Base-by-base conservation (phyloP, 1,284 basidiomycete species). In the Boletus austroedulis region DNA sequence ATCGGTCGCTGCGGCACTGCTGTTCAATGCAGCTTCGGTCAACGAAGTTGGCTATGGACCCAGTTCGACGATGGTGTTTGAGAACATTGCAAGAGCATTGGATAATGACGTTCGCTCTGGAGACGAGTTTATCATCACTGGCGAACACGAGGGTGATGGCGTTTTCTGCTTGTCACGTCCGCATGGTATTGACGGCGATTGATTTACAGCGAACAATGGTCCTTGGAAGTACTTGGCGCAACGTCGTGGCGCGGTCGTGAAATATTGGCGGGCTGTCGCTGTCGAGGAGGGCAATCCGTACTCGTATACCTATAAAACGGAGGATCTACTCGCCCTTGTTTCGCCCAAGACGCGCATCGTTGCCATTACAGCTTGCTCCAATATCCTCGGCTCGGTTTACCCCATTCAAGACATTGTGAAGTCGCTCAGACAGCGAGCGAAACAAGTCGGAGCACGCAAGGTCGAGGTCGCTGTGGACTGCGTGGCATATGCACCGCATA, bases 401-500 rank as follows among this genome's bases (percentile, higher is more conserved):
- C 84, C 86, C 0, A 81, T 92, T 19, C 80, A 83, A 56, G 80
- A 81, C 14, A 73, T 85, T 23, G 77, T 83, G 7, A 70, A 72
- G n/a, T 80, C 82, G 7, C 75, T 84, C 14, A 72, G 87, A 14
- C 75, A 74, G 11, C 73, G 77, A 17, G 86, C 85, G 1, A 74
- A 73, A 38, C 76, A 78, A 29, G 73, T 80, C 38, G 84, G 86
- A n/a, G 79, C 79, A n/a, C 67, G 69, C 51, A 86, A 87, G 70
- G 69, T 90, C 46, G 81, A 89, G 70, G 75, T 89, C 44, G 81
- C 79, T 1, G 78, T 92, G 2, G 90, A 92, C 65, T 90, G 88
- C 61, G 90, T 92, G 1, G 89, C 89, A 4, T 92, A 88, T 64
- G 87, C 89, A 5, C 89, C 90, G 1, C 89, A 92, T 66, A 77